Conservation (phyloP, 164 flowering plant species). For the Warburgia ugandensis region DNA sequence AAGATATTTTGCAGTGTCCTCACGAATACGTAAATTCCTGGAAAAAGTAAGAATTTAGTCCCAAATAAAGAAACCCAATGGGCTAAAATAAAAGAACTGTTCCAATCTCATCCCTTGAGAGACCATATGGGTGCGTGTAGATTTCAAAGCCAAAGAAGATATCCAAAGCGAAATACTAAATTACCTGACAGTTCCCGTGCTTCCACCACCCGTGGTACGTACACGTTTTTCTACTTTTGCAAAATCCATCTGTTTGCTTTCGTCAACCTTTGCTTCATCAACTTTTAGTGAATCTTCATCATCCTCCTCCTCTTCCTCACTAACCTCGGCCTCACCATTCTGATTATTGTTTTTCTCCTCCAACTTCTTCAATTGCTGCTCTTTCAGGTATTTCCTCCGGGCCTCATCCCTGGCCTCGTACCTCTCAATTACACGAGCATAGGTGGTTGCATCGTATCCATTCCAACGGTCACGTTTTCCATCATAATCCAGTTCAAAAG, state of each 20-base stretch:
- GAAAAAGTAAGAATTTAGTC: neutral
- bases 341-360: constrained; percentile 67
- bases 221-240: constrained; percentile 98
- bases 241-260: constrained; percentile 85
- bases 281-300: constrained; percentile 68
- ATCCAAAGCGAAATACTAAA: neutral
- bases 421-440: constrained; percentile 61
- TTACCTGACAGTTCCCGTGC: constrained; percentile 93
- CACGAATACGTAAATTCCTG: constrained; percentile 89
- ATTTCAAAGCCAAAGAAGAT: too few species aligned
- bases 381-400: constrained; percentile 56
- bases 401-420: constrained; percentile 83
- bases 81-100: too few species aligned
- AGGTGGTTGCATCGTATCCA: constrained; percentile 69
- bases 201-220: constrained; percentile 98
- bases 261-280: constrained; percentile 91
- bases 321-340: constrained; percentile 36
- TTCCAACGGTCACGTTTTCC: constrained; percentile 85
- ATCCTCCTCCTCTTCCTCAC: constrained; percentile 74
- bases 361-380: constrained; percentile 66
- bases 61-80: neutral
- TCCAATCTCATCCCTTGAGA: too few species aligned
- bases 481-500: constrained; percentile 79
- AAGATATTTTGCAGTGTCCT: constrained; percentile 87
- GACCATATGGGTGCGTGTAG: too few species aligned